Base-by-base conservation (phyloP, 768 basidiomycete genomes). In the Plicaturopsis crispa region DNA sequence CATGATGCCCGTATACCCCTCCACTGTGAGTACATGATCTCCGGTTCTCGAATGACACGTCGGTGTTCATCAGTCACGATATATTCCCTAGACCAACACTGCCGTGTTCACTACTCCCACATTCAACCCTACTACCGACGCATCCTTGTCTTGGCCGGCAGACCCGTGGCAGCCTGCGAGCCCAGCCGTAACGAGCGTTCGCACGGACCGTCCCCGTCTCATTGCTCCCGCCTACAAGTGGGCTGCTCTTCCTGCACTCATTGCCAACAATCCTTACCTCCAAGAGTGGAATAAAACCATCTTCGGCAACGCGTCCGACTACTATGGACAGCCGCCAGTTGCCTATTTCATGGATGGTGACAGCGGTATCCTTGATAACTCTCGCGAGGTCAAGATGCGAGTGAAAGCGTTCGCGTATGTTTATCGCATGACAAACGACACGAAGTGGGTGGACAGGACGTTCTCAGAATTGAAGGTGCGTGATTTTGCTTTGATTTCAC, bases 391-490 rank as follows among this genome's bases (percentile, higher is more conserved):
- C 42, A 79, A 80, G 57, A 51, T 71, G 50, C 59, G 71, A 31
- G 60, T 79, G 54, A 80, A 80, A 61, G 72, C 74, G 48, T 73
- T 66, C 60, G 63, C 65, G 4, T 80, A 79, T 47, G 75, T 67
- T 11, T 80, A 71, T 50, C 60, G 65, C 35, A 65, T 77, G 57
- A 72, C 74, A 24, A 72, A 74, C 50, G 69, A 78, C 51, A 75
- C 73, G 18, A 65, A 62, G 51, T 80, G 71, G 67, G 68, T 66
- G 21, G 73, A 79, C 46, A 59, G 75, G 33, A 61, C 69, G 4
- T 77, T 64, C 67, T 43, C 48, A 18, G 78, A 80, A 51, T 52
- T 80, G 31, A 54, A 60, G 45, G 75, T 75, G 40, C 20, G 67
- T 55, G 8, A 6, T n/a, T 20, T 22, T 30, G 10, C 14, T 10